Conservation (phyloP, 345 rosid genomes). For the Leavenworthia alabamica region DNA sequence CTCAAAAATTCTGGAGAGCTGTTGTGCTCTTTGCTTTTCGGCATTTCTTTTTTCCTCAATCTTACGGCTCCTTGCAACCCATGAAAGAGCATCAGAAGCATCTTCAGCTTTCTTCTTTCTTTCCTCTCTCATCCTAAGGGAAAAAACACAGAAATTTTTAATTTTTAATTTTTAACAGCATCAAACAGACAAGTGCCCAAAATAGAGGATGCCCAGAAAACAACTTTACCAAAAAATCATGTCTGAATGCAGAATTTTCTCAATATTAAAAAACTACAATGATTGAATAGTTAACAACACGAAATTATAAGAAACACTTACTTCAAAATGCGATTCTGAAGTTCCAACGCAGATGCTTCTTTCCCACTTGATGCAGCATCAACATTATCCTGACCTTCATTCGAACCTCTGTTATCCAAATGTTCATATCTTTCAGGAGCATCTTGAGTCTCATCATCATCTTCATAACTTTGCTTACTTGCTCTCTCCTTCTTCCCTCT, state of each 20-base stretch:
- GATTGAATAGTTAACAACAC: not conserved
- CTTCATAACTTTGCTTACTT: conserved; percentile 48
- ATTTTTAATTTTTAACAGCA: too few species aligned
- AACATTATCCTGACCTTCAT: conserved; percentile 32
- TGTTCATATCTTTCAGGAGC: conserved; percentile 30
- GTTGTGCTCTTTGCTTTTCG: conserved; percentile 73
- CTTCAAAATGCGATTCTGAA: conserved; percentile 65
- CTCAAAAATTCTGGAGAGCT: conserved; percentile 73
- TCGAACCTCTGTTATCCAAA: conserved; percentile 35
- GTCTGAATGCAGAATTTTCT: not conserved
- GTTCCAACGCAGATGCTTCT: conserved; percentile 33
- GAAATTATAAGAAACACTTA: conserved; percentile 34
- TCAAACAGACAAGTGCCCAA: too few species aligned
- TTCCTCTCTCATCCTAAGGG: conserved; percentile 73
- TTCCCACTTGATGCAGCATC: conserved; percentile 34
- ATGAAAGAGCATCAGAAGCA: conserved; percentile 57
- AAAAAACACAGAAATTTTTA: not conserved
- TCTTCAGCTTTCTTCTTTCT: conserved; percentile 63
- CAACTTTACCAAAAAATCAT: too few species aligned
- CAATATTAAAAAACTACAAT: not conserved
- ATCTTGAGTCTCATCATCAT: conserved; percentile 43
- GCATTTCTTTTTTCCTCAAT: conserved; percentile 63
- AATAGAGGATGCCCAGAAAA: too few species aligned
- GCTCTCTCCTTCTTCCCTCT: conserved; percentile 38
- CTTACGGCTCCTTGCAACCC: conserved; percentile 76